A percentile compares a stretch with the other conserved stretches of the same genome.
Conservation (phyloP, 345 rosid genomes). For the Geranium rotundifolium region DNA sequence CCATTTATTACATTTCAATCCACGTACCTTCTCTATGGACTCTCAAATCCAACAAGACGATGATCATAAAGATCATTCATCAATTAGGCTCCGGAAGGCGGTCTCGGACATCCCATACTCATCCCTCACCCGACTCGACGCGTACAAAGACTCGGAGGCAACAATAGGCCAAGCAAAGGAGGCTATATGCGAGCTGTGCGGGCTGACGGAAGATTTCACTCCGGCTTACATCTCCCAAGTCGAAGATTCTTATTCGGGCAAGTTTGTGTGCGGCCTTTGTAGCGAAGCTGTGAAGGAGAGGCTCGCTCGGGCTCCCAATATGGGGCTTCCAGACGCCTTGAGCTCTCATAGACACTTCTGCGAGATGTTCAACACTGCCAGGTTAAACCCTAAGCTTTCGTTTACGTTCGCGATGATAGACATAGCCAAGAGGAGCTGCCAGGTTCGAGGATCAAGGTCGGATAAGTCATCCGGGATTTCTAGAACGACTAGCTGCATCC, state of each 20-base stretch:
- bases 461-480: neutral
- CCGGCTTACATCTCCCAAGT: neutral
- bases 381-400: neutral
- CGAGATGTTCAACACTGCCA: neutral
- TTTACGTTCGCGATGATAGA: neutral
- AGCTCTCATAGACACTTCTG: neutral
- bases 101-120: neutral
- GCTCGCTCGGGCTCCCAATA: neutral
- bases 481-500: neutral
- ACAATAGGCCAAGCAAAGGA: neutral
- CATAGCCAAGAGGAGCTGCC: conserved; percentile 1
- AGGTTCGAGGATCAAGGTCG: neutral
- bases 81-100: neutral
- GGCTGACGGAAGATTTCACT: neutral
- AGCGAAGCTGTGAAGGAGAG: neutral
- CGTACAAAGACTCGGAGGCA: neutral
- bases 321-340: neutral
- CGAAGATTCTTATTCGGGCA: neutral
- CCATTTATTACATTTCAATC: neutral
- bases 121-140: neutral
- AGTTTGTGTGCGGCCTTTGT: conserved; percentile 1
- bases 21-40: neutral
- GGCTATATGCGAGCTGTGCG: neutral
- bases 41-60: neutral
- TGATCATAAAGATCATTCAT: neutral